A percentile compares a stretch with the other conserved stretches of the same genome.
Conservation (phyloP, 169 alveolate genomes). For the Perkinsus chesapeaki region DNA sequence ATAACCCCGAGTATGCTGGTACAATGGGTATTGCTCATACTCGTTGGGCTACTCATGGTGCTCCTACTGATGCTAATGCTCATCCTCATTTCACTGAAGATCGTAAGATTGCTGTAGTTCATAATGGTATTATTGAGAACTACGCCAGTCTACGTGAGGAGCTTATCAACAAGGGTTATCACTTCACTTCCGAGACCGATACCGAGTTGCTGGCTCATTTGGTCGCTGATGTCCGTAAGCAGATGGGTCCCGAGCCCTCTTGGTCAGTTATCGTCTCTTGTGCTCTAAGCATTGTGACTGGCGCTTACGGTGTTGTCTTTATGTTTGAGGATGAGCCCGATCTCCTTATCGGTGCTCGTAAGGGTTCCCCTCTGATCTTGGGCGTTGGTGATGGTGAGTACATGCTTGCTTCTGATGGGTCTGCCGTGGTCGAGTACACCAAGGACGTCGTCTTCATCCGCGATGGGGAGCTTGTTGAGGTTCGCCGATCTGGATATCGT, state of each 20-base stretch:
- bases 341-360: conserved; percentile 77
- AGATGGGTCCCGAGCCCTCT: neutral
- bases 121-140: conserved; percentile 91
- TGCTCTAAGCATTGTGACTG: conserved; percentile 25
- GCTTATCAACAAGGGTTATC: conserved; percentile 51
- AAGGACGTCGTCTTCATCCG: neutral
- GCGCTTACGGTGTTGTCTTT: conserved; percentile 92
- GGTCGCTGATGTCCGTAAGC: conserved; percentile 58
- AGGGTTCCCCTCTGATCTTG: conserved; percentile 83
- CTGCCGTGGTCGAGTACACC: conserved; percentile 15
- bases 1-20: neutral
- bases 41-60: conserved; percentile 98
- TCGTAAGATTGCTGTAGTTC: conserved; percentile 82
- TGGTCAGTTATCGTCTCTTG: neutral
- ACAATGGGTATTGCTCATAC: conserved; percentile 95
- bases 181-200: conserved; percentile 80
- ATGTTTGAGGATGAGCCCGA: conserved; percentile 75
- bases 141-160: conserved; percentile 52
- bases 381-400: conserved; percentile 39
- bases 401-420: conserved; percentile 12
- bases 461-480: conserved; percentile 10
- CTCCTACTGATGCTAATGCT: conserved; percentile 88
- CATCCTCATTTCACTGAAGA: conserved; percentile 92
- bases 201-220: conserved; percentile 92
- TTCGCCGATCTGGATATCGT: neutral